Base-by-base conservation (phyloP, 345 rosid genomes). In the Turnera subulata region DNA sequence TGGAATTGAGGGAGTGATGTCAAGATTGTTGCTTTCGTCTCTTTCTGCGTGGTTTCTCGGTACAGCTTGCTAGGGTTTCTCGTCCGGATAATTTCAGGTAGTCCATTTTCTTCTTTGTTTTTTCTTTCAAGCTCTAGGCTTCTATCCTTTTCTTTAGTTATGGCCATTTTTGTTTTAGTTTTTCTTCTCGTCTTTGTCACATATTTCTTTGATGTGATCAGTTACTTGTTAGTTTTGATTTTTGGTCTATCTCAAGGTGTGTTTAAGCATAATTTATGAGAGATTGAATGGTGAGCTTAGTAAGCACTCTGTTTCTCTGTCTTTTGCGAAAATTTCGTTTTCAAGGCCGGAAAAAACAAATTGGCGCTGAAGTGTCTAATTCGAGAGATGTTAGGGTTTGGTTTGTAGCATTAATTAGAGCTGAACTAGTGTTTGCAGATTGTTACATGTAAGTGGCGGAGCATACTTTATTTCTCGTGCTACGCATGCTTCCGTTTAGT, bases 21-120 rank as follows among this genome's bases (percentile, higher is more conserved):
- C 61, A 56, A 59, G 58, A 37, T n/a, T 37, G 37, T 29, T 61
- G 19, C 17, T 66, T 64, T 72, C 67, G 48, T 35, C 66, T 58
- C 64, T 56, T 57, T 74, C 65, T 61, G 75, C 50, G 51, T 66
- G 65, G 61, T 62, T 63, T 52, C 50, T 53, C 45, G 38, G 20
- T 24, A 18, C 49, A 50, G 50, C 68, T 37, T 61, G 59, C 62
- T 68, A 68, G 67, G 63, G 65, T 72, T 50, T 55, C 58, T 56
- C 48, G 35, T 50, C 49, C 11, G 56, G 59, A 51, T 6, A 56
- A 67, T 38, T 67, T 40, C 48, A 45, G 46, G 62, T 55, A 40
- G 0, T 63, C 17, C 6, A 19, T 32, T 38, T 57, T 46, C 59
- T 55, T 8, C 37, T 11, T 52, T 56, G 22, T 57, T 29, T 4